Percentiles rank a stretch among this genome's conserved stretches.
Evolutionary conservation across 768 basidiomycete species (phyloP).

Genomic region (Porphyrellus cyaneotinctus): DNA sequence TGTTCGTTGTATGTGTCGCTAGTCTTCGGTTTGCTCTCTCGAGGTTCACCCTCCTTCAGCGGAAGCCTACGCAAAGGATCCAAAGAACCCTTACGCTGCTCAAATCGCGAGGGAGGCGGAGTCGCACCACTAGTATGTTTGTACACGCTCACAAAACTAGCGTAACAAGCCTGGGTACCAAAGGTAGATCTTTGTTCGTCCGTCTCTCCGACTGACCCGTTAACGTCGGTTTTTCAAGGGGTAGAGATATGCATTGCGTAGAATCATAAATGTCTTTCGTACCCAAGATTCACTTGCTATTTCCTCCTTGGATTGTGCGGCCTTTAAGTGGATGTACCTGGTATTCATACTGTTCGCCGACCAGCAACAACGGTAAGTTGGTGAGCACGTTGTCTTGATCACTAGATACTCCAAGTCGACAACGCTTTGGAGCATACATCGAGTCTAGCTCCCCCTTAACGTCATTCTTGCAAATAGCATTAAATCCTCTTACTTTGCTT

Average conservation of each 20-base stretch:
- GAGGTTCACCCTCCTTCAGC: constrained; percentile 37
- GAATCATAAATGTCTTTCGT: constrained; percentile 12
- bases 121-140: constrained; percentile 34
- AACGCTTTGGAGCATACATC: background rate
- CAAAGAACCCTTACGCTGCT: constrained; percentile 79
- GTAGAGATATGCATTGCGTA: constrained; percentile 19
- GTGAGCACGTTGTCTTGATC: background rate
- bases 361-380: too few species aligned
- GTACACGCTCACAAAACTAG: background rate
- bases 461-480: too few species aligned
- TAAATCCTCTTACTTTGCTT: constrained; percentile 23
- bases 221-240: background rate
- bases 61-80: constrained; percentile 64
- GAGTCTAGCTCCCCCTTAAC: background rate
- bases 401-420: too few species aligned
- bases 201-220: background rate
- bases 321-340: background rate
- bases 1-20: constrained; percentile 59
- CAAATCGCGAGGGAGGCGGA: constrained; percentile 65
- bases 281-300: constrained; percentile 1
- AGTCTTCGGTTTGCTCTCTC: background rate
- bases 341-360: background rate
- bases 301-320: background rate
- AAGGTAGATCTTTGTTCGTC: constrained; percentile 1
- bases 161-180: background rate